Conservation (phyloP, 2,329 filamentous ascomycete species). For the Pezicula neosporulosa region DNA sequence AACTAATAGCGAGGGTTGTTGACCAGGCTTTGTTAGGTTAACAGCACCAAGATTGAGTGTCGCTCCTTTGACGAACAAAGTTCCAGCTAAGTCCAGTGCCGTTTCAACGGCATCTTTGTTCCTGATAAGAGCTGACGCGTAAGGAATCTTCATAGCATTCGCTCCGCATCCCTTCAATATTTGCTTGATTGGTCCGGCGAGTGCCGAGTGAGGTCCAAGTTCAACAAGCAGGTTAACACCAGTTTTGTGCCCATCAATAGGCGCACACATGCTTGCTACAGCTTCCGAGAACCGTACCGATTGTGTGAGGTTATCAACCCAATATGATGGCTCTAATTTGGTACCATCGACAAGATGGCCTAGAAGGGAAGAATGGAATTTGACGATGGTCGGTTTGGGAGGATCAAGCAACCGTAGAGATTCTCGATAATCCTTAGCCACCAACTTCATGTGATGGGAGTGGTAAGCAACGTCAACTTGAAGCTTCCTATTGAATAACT, state of each 20-base stretch:
- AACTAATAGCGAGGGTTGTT: conserved; percentile 24
- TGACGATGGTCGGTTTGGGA: conserved; percentile 8
- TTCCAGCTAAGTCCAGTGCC: conserved; percentile 40
- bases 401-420: conserved; percentile 3
- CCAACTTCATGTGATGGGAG: conserved; percentile 24
- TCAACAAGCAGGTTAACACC: conserved; percentile 23
- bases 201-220: conserved; percentile 32
- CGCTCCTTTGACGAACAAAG: conserved; percentile 41
- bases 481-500: conserved; percentile 15
- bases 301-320: conserved; percentile 41
- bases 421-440: conserved; percentile 11
- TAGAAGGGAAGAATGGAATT: conserved; percentile 15
- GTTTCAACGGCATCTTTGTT: conserved; percentile 47
- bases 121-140: conserved; percentile 41
- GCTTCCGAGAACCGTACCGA: conserved; percentile 41
- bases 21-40: conserved; percentile 37
- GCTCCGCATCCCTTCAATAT: conserved; percentile 38
- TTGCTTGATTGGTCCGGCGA: conserved; percentile 29
- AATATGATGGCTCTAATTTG: conserved; percentile 36
- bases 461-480: conserved; percentile 22
- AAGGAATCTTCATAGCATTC: conserved; percentile 35
- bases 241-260: conserved; percentile 12
- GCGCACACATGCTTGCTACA: conserved; percentile 23
- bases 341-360: conserved; percentile 15
- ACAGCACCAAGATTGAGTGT: conserved; percentile 42